Conservation (phyloP, 441 rosid genomes). For the Erodium texanum region DNA sequence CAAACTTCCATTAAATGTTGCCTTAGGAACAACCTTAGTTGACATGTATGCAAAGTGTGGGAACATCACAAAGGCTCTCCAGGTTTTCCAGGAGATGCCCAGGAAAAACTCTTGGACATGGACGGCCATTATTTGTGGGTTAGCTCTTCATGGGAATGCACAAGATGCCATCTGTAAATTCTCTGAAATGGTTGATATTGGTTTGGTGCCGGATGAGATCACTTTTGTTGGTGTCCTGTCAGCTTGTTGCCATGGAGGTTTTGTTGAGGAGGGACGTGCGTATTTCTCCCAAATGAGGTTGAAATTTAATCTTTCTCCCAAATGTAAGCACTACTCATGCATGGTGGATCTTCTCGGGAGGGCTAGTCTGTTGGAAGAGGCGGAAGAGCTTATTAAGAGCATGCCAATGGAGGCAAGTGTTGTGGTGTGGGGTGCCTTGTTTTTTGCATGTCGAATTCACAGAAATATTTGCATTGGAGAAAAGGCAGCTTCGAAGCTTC, state of each 20-base stretch:
- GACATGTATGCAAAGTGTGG: constrained; percentile 93
- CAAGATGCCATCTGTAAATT: constrained; percentile 55
- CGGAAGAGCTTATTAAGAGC: constrained; percentile 49
- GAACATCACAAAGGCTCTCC: constrained; percentile 55
- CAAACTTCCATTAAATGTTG: constrained; percentile 46
- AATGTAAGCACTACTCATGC: constrained; percentile 69
- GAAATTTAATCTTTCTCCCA: constrained; percentile 42
- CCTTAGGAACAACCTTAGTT: constrained; percentile 64
- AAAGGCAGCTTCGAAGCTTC: constrained; percentile 63
- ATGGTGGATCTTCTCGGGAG: constrained; percentile 85
- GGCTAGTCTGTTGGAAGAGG: constrained; percentile 70
- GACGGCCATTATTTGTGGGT: constrained; percentile 65
- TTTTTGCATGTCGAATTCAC: constrained; percentile 67
- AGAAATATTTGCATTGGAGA: constrained; percentile 55
- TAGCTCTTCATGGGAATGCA: constrained; percentile 68
- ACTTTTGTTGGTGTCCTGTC: constrained; percentile 66
- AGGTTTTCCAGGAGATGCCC: constrained; percentile 52
- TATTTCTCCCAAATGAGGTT: constrained; percentile 59
- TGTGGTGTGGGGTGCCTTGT: constrained; percentile 71
- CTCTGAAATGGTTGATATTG: constrained; percentile 48
- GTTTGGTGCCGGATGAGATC: constrained; percentile 68
- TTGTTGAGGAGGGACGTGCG: constrained; percentile 58
- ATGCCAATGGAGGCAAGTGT: constrained; percentile 73
- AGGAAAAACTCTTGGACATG: constrained; percentile 62
- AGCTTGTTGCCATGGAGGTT: constrained; percentile 85